A percentile compares a stretch with the other conserved stretches of the same genome.
phyloP scores from a whole-genome alignment of 202 grass and related monocot genomes.

The Schoenoplectus tabernaemontani region DNA sequence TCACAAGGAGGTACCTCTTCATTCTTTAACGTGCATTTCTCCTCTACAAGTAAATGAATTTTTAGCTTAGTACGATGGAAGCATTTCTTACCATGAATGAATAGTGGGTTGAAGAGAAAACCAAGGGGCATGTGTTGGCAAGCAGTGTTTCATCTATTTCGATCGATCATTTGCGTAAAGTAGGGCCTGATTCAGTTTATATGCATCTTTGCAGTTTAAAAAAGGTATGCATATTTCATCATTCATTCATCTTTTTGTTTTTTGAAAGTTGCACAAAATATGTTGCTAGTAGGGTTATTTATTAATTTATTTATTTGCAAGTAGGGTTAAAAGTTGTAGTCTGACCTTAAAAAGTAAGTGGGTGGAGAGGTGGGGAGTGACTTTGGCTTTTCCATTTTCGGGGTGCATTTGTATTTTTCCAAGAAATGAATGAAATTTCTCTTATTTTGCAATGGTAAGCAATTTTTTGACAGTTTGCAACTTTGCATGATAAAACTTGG shows the following conservation, averaged over 20 bases:
- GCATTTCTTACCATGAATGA: conserved; percentile 27
- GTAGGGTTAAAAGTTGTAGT: neutral
- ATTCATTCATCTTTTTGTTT: neutral
- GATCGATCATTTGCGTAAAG: conserved; percentile 66
- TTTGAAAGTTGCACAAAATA: neutral
- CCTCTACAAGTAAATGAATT: neutral
- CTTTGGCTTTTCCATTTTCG: neutral
- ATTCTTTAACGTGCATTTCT: neutral
- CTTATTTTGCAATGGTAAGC: neutral
- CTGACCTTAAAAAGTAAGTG: neutral
- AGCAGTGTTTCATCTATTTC: conserved; percentile 81
- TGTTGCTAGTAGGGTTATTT: neutral
- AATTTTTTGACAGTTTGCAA: neutral
- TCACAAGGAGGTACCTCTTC: conserved; percentile 65
- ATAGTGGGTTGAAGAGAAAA: conserved; percentile 98
- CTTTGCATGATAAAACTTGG: neutral
- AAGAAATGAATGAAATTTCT: neutral
- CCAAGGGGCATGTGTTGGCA: conserved; percentile 49
- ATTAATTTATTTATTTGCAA: neutral
- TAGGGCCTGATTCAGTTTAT: conserved; percentile 77
- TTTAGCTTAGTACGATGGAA: conserved; percentile 9
- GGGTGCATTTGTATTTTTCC: neutral
- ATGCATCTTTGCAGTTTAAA: conserved; percentile 56
- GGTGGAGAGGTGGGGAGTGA: neutral
- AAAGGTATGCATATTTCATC: conserved; percentile 48